Conservation (phyloP, 2,329 filamentous ascomycete genomes). For the Penicillium freii region DNA sequence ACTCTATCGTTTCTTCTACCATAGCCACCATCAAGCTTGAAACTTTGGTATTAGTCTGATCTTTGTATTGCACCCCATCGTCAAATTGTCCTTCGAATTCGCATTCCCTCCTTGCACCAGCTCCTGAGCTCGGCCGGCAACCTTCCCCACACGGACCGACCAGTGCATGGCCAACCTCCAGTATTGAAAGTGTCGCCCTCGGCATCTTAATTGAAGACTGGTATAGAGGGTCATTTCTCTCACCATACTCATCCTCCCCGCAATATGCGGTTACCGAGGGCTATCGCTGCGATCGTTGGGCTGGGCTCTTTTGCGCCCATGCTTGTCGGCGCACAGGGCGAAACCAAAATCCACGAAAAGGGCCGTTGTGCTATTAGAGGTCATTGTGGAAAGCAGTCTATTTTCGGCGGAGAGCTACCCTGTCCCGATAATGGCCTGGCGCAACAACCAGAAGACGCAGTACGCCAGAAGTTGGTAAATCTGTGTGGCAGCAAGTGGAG, state of each 20-base stretch:
- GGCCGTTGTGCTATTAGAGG: conserved; percentile 88
- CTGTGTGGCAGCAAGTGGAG: conserved; percentile 88
- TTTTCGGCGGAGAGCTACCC: conserved; percentile 85
- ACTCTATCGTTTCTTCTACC: background rate
- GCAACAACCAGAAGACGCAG: conserved; percentile 66
- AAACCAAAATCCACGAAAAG: conserved; percentile 67
- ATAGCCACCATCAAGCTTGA: background rate
- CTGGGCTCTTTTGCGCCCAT: conserved; percentile 29
- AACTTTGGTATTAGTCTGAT: background rate
- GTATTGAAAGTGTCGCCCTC: background rate
- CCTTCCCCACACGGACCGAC: conserved; percentile 12
- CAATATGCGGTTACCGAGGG: conserved; percentile 34
- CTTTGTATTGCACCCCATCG: background rate
- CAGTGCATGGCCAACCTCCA: conserved; percentile 12
- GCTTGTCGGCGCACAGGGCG: conserved; percentile 31
- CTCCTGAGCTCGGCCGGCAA: conserved; percentile 4
- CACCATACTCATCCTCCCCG: background rate
- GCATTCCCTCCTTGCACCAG: background rate
- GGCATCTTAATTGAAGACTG: background rate
- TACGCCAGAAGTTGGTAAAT: conserved; percentile 74
- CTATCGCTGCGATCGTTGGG: conserved; percentile 26
- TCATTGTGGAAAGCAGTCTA: conserved; percentile 84
- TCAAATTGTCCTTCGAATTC: background rate
- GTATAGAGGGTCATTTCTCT: background rate
- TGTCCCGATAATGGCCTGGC: conserved; percentile 89